Evolutionary conservation across 164 flowering plant species (phyloP), one percentile per base, ranked within the genome.

Genomic region (Vitis rotundifolia): DNA sequence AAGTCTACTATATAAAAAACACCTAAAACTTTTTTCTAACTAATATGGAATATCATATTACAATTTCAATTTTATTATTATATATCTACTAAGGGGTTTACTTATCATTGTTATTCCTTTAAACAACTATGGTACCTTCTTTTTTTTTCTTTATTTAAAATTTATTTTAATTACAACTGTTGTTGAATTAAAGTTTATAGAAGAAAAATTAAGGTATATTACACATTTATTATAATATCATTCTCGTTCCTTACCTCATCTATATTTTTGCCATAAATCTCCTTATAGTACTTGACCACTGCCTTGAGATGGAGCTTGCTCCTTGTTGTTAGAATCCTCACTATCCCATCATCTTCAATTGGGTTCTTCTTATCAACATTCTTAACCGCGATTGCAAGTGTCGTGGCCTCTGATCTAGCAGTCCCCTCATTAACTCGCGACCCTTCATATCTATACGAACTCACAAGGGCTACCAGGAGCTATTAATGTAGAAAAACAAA

Each of bases 401-500:
- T 63, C 70, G 83, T 79, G 51, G 97, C 94, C 60, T 91, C 97
- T 0, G 81, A 75, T 75, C 89, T 91, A 37, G 86, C 90, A n/a
- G 53, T 57, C n/a, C 81, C 85, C 11, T 87, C 90, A 15, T 79
- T 76, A 5, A 87, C 78, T 51, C 68, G 62, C 47, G 84, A 61
- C 47, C 97, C 97, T 75, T 91, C 92, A 13, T 91, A 91, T 8
- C 97, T 76, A 52, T 88, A 88, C 3, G 94, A 79, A 62, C 97
- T 91, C 71, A 87, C 85, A 2, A 89, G 77, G 49, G 87, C 90
- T 47, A 89, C 90, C 81, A 91, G 70, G 9, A 91, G 85, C 94
- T 91, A 87, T 12, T 68, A 73, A 47, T 29, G 59, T 37, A 68
- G 44, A 4, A 56, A 63, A 63, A 66, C 37, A 11, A 60, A 63